phyloP scores from a whole-genome alignment of 371 early-diverging fungal species.

The Lichtheimia hyalospora region DNA sequence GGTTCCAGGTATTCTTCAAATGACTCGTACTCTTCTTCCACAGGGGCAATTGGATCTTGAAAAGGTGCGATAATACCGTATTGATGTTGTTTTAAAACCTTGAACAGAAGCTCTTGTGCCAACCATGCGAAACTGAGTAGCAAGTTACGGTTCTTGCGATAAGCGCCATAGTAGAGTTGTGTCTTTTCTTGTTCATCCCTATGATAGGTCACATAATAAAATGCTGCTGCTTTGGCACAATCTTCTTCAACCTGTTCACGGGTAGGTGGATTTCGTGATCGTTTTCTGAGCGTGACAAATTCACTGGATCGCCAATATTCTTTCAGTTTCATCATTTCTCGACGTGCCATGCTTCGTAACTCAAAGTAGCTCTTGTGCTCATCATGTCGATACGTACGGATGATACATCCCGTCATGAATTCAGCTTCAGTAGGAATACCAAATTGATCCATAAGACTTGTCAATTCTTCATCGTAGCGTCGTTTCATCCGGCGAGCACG shows the following conservation, averaged over 20 bases:
- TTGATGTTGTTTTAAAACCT: too few relatives aligned
- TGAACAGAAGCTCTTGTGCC: too few relatives aligned
- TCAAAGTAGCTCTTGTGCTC: constrained; percentile 7
- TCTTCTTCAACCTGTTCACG: constrained; percentile 1
- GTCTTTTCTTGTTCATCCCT: constrained; percentile 14
- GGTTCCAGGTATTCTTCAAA: too few relatives aligned
- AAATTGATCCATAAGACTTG: constrained; percentile 58
- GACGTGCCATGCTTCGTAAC: not conserved
- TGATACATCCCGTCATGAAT: constrained; percentile 34
- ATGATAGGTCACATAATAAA: constrained; percentile 72
- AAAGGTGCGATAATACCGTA: too few relatives aligned
- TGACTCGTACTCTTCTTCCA: too few relatives aligned
- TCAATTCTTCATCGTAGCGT: constrained; percentile 53
- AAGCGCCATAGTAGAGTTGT: constrained; percentile 14
- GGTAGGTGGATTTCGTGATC: constrained; percentile 5
- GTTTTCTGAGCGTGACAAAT: constrained; percentile 9
- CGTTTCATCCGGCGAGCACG: constrained; percentile 45
- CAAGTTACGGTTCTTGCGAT: constrained; percentile 18
- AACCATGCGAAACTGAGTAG: too few relatives aligned
- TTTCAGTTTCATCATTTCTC: not conserved
- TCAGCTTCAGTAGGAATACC: constrained; percentile 52
- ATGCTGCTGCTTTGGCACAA: constrained; percentile 66
- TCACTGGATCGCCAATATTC: constrained; percentile 4
- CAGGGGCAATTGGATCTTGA: too few relatives aligned
- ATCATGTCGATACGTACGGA: constrained; percentile 25